Percentiles rank a stretch among this genome's conserved stretches.
These are phyloP conservation scores for Colletotrichum echinochloae DNA, from an alignment of 2,329 filamentous ascomycete species.

Conservation along the genomic window DNA sequence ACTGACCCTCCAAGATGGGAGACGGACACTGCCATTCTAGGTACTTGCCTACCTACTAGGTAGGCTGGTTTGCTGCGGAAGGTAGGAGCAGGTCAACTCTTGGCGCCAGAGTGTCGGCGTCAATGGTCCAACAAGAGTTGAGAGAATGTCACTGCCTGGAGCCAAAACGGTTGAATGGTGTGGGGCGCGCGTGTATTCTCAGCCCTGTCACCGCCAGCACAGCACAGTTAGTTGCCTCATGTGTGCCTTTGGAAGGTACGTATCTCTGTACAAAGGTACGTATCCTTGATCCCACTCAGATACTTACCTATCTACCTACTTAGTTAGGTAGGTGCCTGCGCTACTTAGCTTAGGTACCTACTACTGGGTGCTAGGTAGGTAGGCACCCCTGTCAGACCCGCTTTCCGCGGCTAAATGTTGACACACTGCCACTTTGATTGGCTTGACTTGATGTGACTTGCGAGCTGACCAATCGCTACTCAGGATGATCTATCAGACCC, in stretches of 20 bases:
- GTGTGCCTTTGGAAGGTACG: too few relatives aligned
- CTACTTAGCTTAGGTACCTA: too few relatives aligned
- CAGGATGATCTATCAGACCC: neutral
- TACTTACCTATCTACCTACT: neutral
- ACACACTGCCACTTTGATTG: neutral
- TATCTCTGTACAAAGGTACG: too few relatives aligned
- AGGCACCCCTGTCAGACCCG: too few relatives aligned
- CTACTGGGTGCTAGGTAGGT: too few relatives aligned
- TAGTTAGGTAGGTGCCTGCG: too few relatives aligned
- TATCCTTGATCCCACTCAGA: too few relatives aligned
- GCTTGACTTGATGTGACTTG: neutral
- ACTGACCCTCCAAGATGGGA: neutral
- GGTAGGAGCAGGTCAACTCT: neutral
- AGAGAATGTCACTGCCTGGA: constrained; percentile 37
- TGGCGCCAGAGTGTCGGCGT: neutral
- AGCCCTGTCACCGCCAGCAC: constrained; percentile 9
- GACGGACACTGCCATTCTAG: neutral
- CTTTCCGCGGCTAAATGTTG: neutral
- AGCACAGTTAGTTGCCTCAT: too few relatives aligned
- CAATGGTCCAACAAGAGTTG: neutral
- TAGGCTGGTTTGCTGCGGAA: too few relatives aligned
- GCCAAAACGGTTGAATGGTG: neutral
- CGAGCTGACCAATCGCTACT: constrained; percentile 11
- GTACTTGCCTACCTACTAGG: too few relatives aligned
- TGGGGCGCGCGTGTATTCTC: neutral